Evolutionary conservation across 129 eudicot species (phyloP), one percentile per base, ranked within the genome.

Genomic region (Cynara cardunculus): DNA sequence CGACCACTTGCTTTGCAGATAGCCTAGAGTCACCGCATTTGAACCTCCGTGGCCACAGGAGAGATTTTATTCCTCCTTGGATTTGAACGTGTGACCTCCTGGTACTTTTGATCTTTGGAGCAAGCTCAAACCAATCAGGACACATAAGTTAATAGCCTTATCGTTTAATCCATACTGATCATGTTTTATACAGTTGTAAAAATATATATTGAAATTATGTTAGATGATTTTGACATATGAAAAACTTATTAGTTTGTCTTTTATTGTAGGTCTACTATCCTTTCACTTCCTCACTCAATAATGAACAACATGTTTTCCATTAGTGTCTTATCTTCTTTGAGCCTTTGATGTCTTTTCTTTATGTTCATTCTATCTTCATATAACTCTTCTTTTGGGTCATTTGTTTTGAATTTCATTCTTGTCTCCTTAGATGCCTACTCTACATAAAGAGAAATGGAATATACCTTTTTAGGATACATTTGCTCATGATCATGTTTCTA

Each of bases 281-380:
- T 78, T 71, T 74, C 84, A 74, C 76, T 56, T 75, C 71, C 59
- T 44, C 35, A n/a, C 78, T 37, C 81, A 69, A 44, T 37, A 84
- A 59, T 70, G 75, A 74, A 76, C 69, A 53, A 64, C 78, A 73
- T 65, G 74, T 73, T 81, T 37, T 73, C 84, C 79, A 64, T 62
- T 80, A 73, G 31, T 68, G 66, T 62, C 78, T 71, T 71, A 32
- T 10, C 25, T 64, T 69, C 11, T 74, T 41, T 31, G 68, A 41
- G 67, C 79, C 71, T 61, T 76, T 73, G 44, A 76, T 76, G 85
- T 80, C 84, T 69, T 74, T 85, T 85, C 75, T 35, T 28, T 69
- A 19, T 32, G 68, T 73, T 80, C 78, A 80, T 19, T 79, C 80
- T 78, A 72, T 67, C 82, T 64, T 73, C 64, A 68, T 39, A 61